Evolutionary conservation across 2,329 filamentous ascomycete species (phyloP), one percentile per base, ranked within the genome.

Genomic region (Alternaria sp.): DNA sequence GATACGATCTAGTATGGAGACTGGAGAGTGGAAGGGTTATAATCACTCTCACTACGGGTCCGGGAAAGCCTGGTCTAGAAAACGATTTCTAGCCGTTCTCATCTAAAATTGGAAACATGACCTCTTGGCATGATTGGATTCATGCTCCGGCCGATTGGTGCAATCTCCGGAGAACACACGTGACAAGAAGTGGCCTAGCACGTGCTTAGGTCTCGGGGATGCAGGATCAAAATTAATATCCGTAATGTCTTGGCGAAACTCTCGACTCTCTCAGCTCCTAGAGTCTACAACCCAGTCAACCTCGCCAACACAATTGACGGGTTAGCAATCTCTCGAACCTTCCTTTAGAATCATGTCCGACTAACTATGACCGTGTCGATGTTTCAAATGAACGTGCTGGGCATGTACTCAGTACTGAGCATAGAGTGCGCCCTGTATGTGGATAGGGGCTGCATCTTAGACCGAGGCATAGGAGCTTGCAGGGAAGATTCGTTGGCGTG

Each of bases 1-100:
- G 8, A 46, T 48, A 48, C 44, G 44, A 48, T 48, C 29, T 48
- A 26, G 44, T 23, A 48, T 34, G 31, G 29, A 48, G 29, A 23
- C 21, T 24, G n/a, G 11, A 33, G 23, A 48, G 29, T 9, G 21
- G 44, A 14, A 24, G 44, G 21, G 44, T 48, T 36, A 24, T 13
- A 21, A 7, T 36, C 9, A 34, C 13, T 36, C 31, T 17, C 31
- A 34, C 31, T 7, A 14, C 34, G 1, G 0, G 28, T 9, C 24
- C 17, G n/a, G 40, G 4, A 44, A 6, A 36, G 21, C 44, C 29
- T 48, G 21, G 29, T 26, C 29, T 48, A 14, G 31, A 48, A 48
- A 13, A n/a, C 31, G 44, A 24, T 48, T 4, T 26, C 31, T 34
- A 34, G 33, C 29, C 31, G 8, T 26, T 17, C 4, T 10, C 13